Evolutionary conservation across 208 protist genomes (phyloP), one percentile per base, ranked within the genome.

Genomic region (Wallacemonas collosoma): DNA sequence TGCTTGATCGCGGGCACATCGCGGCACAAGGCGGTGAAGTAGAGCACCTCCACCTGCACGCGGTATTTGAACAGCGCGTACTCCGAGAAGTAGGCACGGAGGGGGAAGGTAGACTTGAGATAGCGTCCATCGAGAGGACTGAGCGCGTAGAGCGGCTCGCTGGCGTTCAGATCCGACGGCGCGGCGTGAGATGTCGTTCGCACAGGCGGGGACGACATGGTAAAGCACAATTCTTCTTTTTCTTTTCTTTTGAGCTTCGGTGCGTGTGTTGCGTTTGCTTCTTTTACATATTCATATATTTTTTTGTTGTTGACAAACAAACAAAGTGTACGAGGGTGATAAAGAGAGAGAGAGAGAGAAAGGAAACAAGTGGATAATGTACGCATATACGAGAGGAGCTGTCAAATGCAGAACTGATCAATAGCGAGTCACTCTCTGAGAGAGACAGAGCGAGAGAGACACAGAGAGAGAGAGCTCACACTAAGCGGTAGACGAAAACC

Each of bases 61-160:
- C 95, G 91, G 73, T 96, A 97, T 73, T 91, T 91, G 58, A 97
- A 94, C 38, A 97, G 86, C 11, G 85, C 94, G 72, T 87, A 98
- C 75, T 98, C 95, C 54, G 91, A 97, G 76, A 98, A 98, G 77
- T 89, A 98, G 7, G 88, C 80, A 44, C 89, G 86, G 5, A 98
- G 85, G 1, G 68, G 39, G 12, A 55, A 36, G 1, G 91, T 93
- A 48, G 68, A 66, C 48, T 73, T 71, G 73, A 93, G 93, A 83
- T 99, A 99, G 63, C 97, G 86, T 15, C 97, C 97, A 80, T 99
- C 97, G 12, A 99, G 66, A 1, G 97, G 95, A 48, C 89, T 95
- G 65, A 99, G 89, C 2, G 97, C 93, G 40, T 83, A 87, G 47
- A 98, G 85, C n/a, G 83, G 76, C 44, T 67, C 63, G 65, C 90